These are phyloP conservation scores for Euphrasia arctica DNA, from an alignment of 305 asterid species.

Conservation along the genomic window DNA sequence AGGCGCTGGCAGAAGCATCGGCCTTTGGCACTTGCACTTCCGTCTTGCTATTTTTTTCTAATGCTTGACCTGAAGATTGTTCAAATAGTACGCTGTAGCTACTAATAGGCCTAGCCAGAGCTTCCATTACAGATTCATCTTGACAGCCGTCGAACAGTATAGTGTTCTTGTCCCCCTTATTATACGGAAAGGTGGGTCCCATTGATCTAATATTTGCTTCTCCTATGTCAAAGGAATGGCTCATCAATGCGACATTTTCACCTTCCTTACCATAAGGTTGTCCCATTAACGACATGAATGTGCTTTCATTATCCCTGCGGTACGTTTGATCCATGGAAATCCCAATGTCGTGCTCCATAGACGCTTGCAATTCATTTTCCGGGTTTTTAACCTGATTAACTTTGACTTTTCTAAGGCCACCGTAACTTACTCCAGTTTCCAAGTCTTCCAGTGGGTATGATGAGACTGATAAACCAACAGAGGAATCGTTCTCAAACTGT, in stretches of 20 bases:
- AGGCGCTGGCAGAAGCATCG: constrained; percentile 31
- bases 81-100: constrained; percentile 59
- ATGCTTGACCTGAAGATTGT: constrained; percentile 54
- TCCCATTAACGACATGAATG: constrained; percentile 44
- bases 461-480: constrained; percentile 75
- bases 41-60: constrained; percentile 45
- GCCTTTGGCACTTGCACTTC: constrained; percentile 40
- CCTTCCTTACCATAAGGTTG: constrained; percentile 55
- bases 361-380: constrained; percentile 41
- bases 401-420: constrained; percentile 64
- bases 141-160: constrained; percentile 66
- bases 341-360: constrained; percentile 42
- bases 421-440: constrained; percentile 47
- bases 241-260: constrained; percentile 46
- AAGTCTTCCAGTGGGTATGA: constrained; percentile 55
- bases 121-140: constrained; percentile 57
- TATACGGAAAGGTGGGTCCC: constrained; percentile 44
- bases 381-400: constrained; percentile 72
- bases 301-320: constrained; percentile 44
- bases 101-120: constrained; percentile 55
- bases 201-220: constrained; percentile 45
- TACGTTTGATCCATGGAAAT: constrained; percentile 55
- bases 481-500: constrained; percentile 50
- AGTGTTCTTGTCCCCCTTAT: constrained; percentile 49
- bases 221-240: constrained; percentile 44